These are phyloP conservation scores for Limnanthes douglasii DNA, from an alignment of 345 rosid species.

Conservation along the genomic window DNA sequence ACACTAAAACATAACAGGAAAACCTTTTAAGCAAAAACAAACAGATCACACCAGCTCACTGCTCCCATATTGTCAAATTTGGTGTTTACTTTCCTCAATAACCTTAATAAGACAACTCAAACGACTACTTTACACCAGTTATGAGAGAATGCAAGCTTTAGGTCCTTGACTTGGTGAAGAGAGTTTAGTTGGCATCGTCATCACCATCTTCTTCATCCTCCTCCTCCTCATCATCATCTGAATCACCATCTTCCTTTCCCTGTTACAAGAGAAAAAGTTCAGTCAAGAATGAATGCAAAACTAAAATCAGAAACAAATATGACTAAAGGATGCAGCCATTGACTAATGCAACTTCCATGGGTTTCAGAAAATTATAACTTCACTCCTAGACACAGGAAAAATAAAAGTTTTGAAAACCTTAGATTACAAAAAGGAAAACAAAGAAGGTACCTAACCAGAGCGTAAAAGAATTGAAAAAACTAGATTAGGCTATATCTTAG, in stretches of 20 bases:
- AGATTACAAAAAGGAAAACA: background rate
- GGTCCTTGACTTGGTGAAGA: too few species aligned
- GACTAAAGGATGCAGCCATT: background rate
- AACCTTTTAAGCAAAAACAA: too few species aligned
- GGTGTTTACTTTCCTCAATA: too few species aligned
- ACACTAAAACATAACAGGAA: too few species aligned
- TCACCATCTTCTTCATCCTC: slow-evolving; percentile 18
- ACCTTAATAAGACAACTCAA: too few species aligned
- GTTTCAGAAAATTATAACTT: background rate
- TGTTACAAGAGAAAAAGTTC: slow-evolving; percentile 10
- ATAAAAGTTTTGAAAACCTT: background rate
- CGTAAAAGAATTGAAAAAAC: background rate
- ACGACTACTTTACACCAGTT: too few species aligned
- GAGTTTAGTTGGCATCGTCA: too few species aligned
- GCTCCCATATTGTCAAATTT: too few species aligned
- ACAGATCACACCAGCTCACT: too few species aligned
- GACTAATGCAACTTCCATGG: background rate
- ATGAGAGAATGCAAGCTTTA: too few species aligned
- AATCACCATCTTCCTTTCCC: slow-evolving; percentile 40
- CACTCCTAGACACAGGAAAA: background rate
- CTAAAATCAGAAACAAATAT: background rate
- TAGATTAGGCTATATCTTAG: too few species aligned
- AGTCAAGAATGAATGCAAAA: slow-evolving; percentile 3
- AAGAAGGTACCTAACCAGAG: background rate
- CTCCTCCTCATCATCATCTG: slow-evolving; percentile 38